phyloP scores from a whole-genome alignment of 345 rosid species.

The Brassica incana region DNA sequence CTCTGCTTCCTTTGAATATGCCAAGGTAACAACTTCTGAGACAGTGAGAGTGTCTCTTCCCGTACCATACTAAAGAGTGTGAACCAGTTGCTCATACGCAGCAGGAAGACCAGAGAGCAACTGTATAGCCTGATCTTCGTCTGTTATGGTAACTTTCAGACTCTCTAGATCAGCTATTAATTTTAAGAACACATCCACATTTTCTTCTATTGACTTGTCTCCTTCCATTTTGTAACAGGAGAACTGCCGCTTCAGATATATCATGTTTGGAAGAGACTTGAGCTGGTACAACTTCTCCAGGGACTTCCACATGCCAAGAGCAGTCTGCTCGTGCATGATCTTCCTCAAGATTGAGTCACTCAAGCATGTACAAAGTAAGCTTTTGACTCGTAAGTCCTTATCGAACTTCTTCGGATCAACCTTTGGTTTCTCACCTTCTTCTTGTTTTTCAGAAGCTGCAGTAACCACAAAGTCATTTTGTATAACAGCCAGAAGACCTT shows the following conservation, averaged over 20 bases:
- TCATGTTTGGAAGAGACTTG: background rate
- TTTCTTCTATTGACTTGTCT: background rate
- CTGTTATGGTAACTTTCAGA: too few relatives aligned
- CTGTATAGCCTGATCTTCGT: too few relatives aligned
- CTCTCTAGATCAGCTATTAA: too few relatives aligned
- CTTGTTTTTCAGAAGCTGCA: background rate
- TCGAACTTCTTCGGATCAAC: background rate
- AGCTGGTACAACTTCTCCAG: background rate
- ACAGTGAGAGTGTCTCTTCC: too few relatives aligned
- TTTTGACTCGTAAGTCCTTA: background rate
- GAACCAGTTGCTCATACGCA: too few relatives aligned
- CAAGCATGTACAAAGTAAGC: background rate
- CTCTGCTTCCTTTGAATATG: too few relatives aligned
- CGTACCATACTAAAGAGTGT: too few relatives aligned
- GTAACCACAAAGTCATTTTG: too few relatives aligned
- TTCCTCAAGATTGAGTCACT: background rate
- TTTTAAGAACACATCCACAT: background rate
- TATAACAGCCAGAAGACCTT: too few relatives aligned
- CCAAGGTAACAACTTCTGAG: too few relatives aligned
- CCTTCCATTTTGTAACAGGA: background rate
- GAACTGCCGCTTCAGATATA: background rate
- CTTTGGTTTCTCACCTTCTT: background rate
- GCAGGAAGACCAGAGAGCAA: too few relatives aligned
- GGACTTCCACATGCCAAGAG: background rate
- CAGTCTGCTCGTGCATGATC: background rate